Conservation (phyloP, 495 filamentous ascomycete genomes). For the Melanomma pulvis-pyrius region DNA sequence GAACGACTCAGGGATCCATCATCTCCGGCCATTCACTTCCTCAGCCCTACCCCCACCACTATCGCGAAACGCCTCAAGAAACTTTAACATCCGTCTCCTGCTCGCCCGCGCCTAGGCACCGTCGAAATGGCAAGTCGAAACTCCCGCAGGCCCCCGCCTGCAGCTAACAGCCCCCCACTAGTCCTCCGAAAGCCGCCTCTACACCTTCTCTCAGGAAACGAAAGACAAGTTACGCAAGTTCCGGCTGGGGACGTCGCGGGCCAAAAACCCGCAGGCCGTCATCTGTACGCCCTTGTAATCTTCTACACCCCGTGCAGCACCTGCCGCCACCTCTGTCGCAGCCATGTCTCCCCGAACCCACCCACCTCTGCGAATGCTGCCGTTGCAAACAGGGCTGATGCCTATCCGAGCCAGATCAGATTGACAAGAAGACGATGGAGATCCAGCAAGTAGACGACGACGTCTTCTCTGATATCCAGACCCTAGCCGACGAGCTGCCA, state of each 20-base stretch:
- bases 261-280: constrained; percentile 84
- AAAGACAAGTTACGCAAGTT: constrained; percentile 88
- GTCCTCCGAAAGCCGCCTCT: constrained; percentile 86
- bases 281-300: constrained; percentile 70
- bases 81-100: not conserved
- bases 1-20: constrained; percentile 8
- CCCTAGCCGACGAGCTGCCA: constrained; percentile 86
- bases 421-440: constrained; percentile 85
- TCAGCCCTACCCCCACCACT: constrained; percentile 26
- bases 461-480: constrained; percentile 76
- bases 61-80: constrained; percentile 14
- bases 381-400: constrained; percentile 34
- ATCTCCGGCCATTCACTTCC: constrained; percentile 1
- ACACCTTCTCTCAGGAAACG: constrained; percentile 88
- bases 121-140: not conserved
- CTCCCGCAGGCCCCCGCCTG: not conserved
- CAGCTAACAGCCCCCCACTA: constrained; percentile 33
- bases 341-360: constrained; percentile 3
- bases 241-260: constrained; percentile 82
- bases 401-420: constrained; percentile 63
- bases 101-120: not conserved
- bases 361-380: not conserved
- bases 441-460: constrained; percentile 76
- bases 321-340: constrained; percentile 5
- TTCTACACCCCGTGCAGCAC: not conserved